Evolutionary conservation across 2,329 filamentous ascomycete species (phyloP), one percentile per base, ranked within the genome.

Genomic region (Fusarium praegraminearum): DNA sequence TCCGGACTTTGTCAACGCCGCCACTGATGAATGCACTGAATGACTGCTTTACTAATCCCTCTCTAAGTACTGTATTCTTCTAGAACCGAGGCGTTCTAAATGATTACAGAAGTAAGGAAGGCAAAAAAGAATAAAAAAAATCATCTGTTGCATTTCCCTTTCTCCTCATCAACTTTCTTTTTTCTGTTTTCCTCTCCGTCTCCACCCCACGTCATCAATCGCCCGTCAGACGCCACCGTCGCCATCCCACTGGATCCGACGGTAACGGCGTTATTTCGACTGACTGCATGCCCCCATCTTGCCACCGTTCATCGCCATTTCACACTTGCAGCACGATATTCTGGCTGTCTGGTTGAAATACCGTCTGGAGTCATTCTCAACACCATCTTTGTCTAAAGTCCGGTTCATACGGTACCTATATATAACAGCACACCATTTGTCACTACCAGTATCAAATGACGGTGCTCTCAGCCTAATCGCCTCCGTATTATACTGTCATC

Each of bases 191-290:
- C 33, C 51, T 49, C 44, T 49, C 24, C 33, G n/a, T 47, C 69
- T 62, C 69, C 69, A 71, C 66, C 38, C 57, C 60, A 71, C 69
- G 69, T 72, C 69, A 72, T 72, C 49, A 52, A 41, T 52, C 63
- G 69, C 33, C 69, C 28, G 55, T 62, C 60, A 68, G 69, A 72
- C 70, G 69, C 70, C 70, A 72, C 70, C 56, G 51, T 67, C 69
- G 57, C 69, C 62, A 67, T 67, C 62, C 66, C 57, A 63, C 62
- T 44, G 28, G 54, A 66, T 38, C 62, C 32, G 44, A 65, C 59
- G 38, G 66, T 64, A 63, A 70, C 66, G 67, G 67, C 63, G 47
- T 47, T 56, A 54, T 67, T 41, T 47, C 40, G 35, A 36, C 28
- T 58, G 33, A 32, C 32, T 40, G 38, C 38, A 28, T 38, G 51